A percentile compares a stretch with the other conserved stretches of the same genome.
Evolutionary conservation across 371 early-diverging fungal genomes (phyloP).

Genomic region (Mucor mucedo): DNA sequence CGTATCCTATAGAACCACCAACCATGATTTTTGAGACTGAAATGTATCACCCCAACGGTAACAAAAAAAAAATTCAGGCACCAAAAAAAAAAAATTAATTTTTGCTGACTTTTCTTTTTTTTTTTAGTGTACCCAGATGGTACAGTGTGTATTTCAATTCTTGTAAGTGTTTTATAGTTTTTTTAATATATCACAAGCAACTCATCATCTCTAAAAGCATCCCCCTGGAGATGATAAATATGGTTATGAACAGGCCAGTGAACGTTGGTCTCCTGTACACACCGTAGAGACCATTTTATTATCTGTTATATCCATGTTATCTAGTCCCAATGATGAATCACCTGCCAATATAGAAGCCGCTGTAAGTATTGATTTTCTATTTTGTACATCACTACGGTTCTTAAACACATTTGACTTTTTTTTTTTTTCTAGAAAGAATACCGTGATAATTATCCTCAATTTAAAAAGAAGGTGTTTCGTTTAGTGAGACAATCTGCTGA

Average conservation of each 20-base stretch:
- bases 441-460: conserved; percentile 70
- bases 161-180: conserved; percentile 59
- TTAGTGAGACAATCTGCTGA: conserved; percentile 70
- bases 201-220: conserved; percentile 41
- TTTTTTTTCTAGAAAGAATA: conserved; percentile 66
- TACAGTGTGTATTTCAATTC: conserved; percentile 91
- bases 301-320: conserved; percentile 87
- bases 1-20: conserved; percentile 87
- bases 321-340: conserved; percentile 92
- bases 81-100: not conserved
- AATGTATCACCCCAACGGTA: conserved; percentile 88
- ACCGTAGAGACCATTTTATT: conserved; percentile 93
- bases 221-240: conserved; percentile 87
- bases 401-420: not conserved
- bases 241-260: conserved; percentile 89
- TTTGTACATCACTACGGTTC: not conserved
- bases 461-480: conserved; percentile 77
- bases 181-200: not conserved
- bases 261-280: conserved; percentile 94
- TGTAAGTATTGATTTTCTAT: conserved; percentile 46
- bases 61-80: conserved; percentile 1
- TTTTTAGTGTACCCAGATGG: conserved; percentile 78
- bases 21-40: conserved; percentile 79
- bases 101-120: not conserved
- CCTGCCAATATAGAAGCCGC: conserved; percentile 95